Evolutionary conservation across 805 yeast genomes (phyloP), one percentile per base, ranked within the genome.

Genomic region (Candida coquimbonensis): DNA sequence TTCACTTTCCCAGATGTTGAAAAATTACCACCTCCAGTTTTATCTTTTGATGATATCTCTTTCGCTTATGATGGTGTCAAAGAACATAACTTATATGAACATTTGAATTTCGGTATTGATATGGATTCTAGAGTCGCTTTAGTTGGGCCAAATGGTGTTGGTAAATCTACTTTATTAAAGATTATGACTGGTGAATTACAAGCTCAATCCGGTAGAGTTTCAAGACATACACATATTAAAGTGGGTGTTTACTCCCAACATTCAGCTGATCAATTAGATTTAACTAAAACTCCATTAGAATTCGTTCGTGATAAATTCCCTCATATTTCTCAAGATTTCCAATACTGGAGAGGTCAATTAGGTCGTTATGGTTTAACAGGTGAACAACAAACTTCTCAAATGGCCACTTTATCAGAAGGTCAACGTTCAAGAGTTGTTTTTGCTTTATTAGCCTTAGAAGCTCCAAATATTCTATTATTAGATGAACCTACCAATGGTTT

Each of bases 401-500:
- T 93, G 98, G 98, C 96, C 57, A 93, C 99, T 16, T 72, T 93
- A 54, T 90, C 97, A 17, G 99, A 93, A 77, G 99, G 99, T 69
- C 99, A 93, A 78, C 86, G 98, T 75, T 91, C 98, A 54, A 84
- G 99, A 73, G 99, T 93, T 56, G 99, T 93, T 47, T 93, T 93
- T 64, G 98, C 98, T 11, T 74, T 93, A 56, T 78, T 93, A 62
- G 99, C 99, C 43, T 76, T 93, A 56, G 97, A 93, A 72, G 73
- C 86, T 52, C 99, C 99, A 62, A 93, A 93, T 72, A 87, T 93
- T 68, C 75, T 93, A 60, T 74, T 93, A 65, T 76, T 93, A 72
- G 99, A 93, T 76, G 99, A 93, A 83, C 99, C 99, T 80, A 93
- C 99, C 56, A 93, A 93, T 78, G 98, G 98, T 78, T 77, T 93